phyloP scores from a whole-genome alignment of 345 rosid genomes.

The Salix suchowensis region DNA sequence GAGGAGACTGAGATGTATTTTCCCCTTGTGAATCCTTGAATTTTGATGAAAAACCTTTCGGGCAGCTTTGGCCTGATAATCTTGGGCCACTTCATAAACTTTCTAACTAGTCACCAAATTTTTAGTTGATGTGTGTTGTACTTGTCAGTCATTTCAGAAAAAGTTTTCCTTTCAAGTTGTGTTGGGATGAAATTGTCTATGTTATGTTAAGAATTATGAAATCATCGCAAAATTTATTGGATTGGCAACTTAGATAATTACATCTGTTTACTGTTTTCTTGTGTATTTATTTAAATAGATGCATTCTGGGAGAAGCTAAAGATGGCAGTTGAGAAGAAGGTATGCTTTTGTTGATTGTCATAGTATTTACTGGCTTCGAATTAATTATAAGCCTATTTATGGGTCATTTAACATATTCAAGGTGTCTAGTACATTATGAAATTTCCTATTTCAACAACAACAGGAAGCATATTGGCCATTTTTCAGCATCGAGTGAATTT shows the following conservation, averaged over 20 bases:
- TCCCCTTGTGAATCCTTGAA: background rate
- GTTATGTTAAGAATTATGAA: background rate
- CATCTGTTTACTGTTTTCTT: background rate
- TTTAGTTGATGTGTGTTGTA: background rate
- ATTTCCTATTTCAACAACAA: background rate
- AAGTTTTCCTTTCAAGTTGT: background rate
- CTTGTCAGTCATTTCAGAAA: background rate
- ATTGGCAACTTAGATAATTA: background rate
- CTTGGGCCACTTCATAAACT: background rate
- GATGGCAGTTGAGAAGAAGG: constrained; percentile 61
- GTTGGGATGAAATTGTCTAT: background rate
- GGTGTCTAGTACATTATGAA: background rate
- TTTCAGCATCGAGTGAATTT: background rate
- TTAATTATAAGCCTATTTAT: background rate
- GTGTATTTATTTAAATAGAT: constrained; percentile 39
- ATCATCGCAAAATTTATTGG: background rate
- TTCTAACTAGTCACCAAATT: background rate
- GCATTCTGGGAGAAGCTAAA: constrained; percentile 80
- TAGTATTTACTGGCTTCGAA: background rate
- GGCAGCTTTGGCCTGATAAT: background rate
- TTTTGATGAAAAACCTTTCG: background rate
- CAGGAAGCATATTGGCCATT: background rate
- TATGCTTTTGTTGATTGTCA: constrained; percentile 14
- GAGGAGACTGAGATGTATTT: background rate
- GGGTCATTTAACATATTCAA: background rate